A percentile compares a stretch with the other conserved stretches of the same genome.
These are phyloP conservation scores for Geranium incanum DNA, from an alignment of 441 rosid genomes.

Conservation along the genomic window DNA sequence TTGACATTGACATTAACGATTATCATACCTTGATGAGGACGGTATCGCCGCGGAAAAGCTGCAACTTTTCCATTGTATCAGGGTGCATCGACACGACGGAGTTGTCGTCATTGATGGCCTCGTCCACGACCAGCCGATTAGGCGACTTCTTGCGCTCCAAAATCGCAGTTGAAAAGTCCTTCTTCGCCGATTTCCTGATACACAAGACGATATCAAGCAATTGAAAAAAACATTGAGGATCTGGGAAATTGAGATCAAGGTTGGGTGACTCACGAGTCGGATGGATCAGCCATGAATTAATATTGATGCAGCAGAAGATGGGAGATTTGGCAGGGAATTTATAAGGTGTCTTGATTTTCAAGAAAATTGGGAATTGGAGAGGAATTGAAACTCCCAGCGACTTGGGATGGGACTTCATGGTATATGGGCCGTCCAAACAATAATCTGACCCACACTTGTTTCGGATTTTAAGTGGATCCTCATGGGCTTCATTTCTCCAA, in stretches of 20 bases:
- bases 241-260: not conserved
- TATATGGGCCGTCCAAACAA: no score
- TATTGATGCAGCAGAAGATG: not conserved
- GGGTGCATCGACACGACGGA: constrained; percentile 7
- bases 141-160: constrained; percentile 4
- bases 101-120: constrained; percentile 1
- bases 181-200: constrained; percentile 9
- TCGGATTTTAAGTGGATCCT: no score
- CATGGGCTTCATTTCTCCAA: no score
- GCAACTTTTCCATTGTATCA: not conserved
- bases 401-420: no score
- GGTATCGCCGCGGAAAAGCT: not conserved
- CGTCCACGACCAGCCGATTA: not conserved
- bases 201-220: not conserved
- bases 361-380: not conserved
- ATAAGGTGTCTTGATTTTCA: constrained; percentile 1
- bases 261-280: constrained; percentile 8
- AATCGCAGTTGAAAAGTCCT: constrained; percentile 5
- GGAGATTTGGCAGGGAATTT: not conserved
- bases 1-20: not conserved
- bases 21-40: constrained; percentile 1
- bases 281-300: not conserved
- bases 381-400: no score
- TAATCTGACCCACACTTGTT: no score
- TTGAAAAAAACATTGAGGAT: not conserved